A percentile compares a stretch with the other conserved stretches of the same genome.
Evolutionary conservation across 2,329 filamentous ascomycete species (phyloP).

Genomic region (Exophiala alcalophila): DNA sequence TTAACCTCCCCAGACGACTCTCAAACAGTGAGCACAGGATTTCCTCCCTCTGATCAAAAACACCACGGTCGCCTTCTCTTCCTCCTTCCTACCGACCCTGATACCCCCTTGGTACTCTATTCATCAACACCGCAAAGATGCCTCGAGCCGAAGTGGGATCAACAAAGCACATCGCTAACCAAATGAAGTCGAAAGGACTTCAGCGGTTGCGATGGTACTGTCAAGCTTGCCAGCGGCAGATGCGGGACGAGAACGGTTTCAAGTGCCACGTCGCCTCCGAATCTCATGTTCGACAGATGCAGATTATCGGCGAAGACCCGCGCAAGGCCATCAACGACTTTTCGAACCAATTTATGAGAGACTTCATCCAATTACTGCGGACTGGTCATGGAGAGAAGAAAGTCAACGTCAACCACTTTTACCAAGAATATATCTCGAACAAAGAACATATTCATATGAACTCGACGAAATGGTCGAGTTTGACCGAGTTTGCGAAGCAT

Average conservation of each 20-base stretch:
- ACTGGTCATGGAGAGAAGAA: constrained; percentile 89
- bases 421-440: constrained; percentile 86
- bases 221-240: constrained; percentile 72
- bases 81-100: not conserved
- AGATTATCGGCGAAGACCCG: constrained; percentile 81
- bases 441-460: constrained; percentile 94
- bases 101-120: too few relatives aligned
- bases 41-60: too few relatives aligned
- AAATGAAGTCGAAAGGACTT: constrained; percentile 70
- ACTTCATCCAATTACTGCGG: constrained; percentile 73
- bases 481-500: constrained; percentile 87
- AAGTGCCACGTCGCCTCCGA: constrained; percentile 85
- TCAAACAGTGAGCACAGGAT: too few relatives aligned
- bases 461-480: constrained; percentile 78
- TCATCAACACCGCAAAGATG: constrained; percentile 58
- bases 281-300: constrained; percentile 84
- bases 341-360: constrained; percentile 73
- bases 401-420: constrained; percentile 87
- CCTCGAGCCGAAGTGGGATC: constrained; percentile 87
- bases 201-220: constrained; percentile 91
- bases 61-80: too few relatives aligned
- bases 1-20: too few relatives aligned
- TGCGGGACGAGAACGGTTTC: constrained; percentile 84
- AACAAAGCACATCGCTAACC: constrained; percentile 86
- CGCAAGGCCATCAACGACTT: constrained; percentile 80